A percentile compares a stretch with the other conserved stretches of the same genome.
Evolutionary conservation across 192 early-diverging fungal genomes (phyloP).

Genomic region (Coemansia asiatica): DNA sequence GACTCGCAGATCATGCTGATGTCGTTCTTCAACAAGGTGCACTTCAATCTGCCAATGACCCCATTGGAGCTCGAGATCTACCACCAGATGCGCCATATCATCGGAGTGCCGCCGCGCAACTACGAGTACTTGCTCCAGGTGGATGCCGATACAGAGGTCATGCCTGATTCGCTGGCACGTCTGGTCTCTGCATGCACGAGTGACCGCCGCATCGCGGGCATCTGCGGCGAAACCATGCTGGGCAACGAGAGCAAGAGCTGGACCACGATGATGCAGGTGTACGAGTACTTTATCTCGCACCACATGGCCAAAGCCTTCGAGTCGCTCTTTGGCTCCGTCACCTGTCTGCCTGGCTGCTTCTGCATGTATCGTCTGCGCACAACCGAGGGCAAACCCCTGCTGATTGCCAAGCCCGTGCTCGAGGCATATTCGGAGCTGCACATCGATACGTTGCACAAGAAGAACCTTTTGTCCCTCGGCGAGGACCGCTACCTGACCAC

Average conservation of each 20-base stretch:
- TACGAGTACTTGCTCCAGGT: constrained; percentile 82
- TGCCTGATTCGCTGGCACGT: constrained; percentile 84
- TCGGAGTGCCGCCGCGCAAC: constrained; percentile 81
- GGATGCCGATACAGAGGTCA: constrained; percentile 84
- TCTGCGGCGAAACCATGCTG: constrained; percentile 94
- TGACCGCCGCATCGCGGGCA: constrained; percentile 78
- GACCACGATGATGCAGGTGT: constrained; percentile 99
- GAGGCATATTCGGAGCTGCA: constrained; percentile 87
- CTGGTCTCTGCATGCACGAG: constrained; percentile 79
- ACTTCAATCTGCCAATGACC: constrained; percentile 88
- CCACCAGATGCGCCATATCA: constrained; percentile 97
- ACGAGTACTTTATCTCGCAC: constrained; percentile 92
- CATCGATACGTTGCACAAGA: constrained; percentile 96
- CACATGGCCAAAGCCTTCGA: constrained; percentile 91
- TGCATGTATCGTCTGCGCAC: constrained; percentile 83
- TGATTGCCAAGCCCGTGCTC: constrained; percentile 78
- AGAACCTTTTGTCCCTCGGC: constrained; percentile 93
- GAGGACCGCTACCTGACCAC: constrained; percentile 98
- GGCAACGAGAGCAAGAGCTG: constrained; percentile 87
- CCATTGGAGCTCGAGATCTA: constrained; percentile 96
- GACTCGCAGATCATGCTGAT: constrained; percentile 97
- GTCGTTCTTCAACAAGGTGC: constrained; percentile 93
- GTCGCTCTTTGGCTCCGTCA: constrained; percentile 78
- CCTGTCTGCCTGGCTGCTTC: constrained; percentile 87
- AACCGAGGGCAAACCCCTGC: constrained; percentile 64